Evolutionary conservation across 768 basidiomycete genomes (phyloP).

Genomic region (Russula griseocarnosa): DNA sequence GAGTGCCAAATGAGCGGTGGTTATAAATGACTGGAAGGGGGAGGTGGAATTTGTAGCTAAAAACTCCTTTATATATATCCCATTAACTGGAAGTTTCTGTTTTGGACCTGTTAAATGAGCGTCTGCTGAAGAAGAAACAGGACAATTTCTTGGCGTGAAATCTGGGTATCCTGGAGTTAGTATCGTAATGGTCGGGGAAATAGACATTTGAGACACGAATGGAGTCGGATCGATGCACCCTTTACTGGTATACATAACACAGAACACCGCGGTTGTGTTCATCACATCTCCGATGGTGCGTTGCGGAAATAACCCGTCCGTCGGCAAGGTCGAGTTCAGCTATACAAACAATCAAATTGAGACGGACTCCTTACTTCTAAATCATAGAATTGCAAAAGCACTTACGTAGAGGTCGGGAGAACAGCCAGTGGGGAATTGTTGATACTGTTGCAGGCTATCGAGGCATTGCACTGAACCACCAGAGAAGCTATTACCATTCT

Average conservation of each 20-base stretch:
- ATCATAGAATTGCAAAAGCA: background rate
- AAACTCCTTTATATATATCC: too few relatives aligned
- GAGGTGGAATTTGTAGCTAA: too few relatives aligned
- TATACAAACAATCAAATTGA: constrained; percentile 7
- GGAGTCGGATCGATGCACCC: background rate
- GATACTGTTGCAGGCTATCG: constrained; percentile 28
- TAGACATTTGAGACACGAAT: background rate
- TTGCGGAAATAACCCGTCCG: too few relatives aligned
- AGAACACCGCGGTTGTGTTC: too few relatives aligned
- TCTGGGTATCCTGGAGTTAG: background rate
- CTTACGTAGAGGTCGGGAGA: constrained; percentile 32
- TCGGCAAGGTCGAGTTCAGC: too few relatives aligned
- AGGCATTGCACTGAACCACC: constrained; percentile 36
- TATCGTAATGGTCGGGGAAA: background rate
- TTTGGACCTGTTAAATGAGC: background rate
- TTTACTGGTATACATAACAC: constrained; percentile 37
- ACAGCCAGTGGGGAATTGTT: constrained; percentile 31
- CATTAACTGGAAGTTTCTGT: background rate
- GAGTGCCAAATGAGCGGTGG: background rate
- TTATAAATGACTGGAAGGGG: background rate
- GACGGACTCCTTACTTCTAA: background rate
- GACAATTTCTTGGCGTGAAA: background rate
- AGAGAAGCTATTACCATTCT: constrained; percentile 32
- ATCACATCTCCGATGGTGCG: too few relatives aligned
- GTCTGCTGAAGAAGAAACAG: background rate